Percentiles rank a stretch among this genome's conserved stretches.
These are phyloP conservation scores for Parascedosporium putredinis DNA, from an alignment of 2,329 filamentous ascomycete species.

Conservation along the genomic window DNA sequence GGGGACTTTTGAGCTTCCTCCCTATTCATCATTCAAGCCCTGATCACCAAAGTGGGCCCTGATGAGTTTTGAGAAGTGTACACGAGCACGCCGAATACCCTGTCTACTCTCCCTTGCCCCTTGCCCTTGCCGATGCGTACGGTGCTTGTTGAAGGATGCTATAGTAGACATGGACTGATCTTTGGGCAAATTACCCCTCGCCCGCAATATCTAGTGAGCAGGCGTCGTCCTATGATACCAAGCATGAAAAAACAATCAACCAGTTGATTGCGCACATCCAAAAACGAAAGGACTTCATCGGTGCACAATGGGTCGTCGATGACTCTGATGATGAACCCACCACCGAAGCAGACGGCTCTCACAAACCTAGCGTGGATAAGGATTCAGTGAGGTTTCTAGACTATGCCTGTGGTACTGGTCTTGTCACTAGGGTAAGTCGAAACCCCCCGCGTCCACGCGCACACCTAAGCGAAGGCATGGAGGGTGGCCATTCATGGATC, in stretches of 20 bases:
- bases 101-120: too few species aligned
- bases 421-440: conserved; percentile 51
- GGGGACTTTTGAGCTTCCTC: too few species aligned
- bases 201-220: background rate
- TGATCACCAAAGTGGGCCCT: too few species aligned
- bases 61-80: too few species aligned
- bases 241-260: conserved; percentile 41
- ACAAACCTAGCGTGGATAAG: conserved; percentile 8
- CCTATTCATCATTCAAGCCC: too few species aligned
- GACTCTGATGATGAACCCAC: conserved; percentile 24
- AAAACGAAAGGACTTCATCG: conserved; percentile 48
- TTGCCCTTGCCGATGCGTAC: too few species aligned
- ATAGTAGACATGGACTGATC: too few species aligned
- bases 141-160: too few species aligned
- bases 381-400: conserved; percentile 50
- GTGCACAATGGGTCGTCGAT: conserved; percentile 41
- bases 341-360: conserved; percentile 15
- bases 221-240: conserved; percentile 45
- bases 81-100: too few species aligned
- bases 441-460: too few species aligned
- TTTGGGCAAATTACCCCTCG: background rate
- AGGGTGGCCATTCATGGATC: background rate
- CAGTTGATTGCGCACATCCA: conserved; percentile 45
- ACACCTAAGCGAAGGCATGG: background rate
- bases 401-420: conserved; percentile 66